Evolutionary conservation across 805 yeast species (phyloP).

Genomic region (Teunomyces aglyptinius): DNA sequence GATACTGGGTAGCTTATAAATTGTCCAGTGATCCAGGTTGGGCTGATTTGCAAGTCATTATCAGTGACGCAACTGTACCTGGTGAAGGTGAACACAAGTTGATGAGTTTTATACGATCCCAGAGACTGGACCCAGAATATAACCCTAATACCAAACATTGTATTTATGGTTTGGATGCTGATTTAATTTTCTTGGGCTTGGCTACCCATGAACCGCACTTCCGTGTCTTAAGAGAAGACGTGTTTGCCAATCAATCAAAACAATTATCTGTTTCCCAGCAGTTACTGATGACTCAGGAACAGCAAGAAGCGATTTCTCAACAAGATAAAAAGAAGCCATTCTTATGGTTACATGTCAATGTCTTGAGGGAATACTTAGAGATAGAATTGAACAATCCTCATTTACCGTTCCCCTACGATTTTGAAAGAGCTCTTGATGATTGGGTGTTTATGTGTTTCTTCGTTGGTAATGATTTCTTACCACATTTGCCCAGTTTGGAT

Average conservation of each 20-base stretch:
- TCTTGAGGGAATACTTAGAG: constrained; percentile 82
- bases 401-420: constrained; percentile 70
- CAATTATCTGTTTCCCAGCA: constrained; percentile 48
- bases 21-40: constrained; percentile 89
- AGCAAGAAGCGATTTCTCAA: constrained; percentile 40
- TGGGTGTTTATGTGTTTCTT: constrained; percentile 99
- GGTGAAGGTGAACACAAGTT: constrained; percentile 99
- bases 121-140: constrained; percentile 80
- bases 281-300: constrained; percentile 59
- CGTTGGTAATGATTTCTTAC: constrained; percentile 97
- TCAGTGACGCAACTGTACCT: constrained; percentile 95
- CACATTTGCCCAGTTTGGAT: constrained; percentile 91
- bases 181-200: constrained; percentile 88
- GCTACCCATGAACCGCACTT: constrained; percentile 99
- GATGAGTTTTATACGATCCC: constrained; percentile 92
- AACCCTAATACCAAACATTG: constrained; percentile 94
- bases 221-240: constrained; percentile 91
- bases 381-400: constrained; percentile 75
- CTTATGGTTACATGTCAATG: constrained; percentile 87
- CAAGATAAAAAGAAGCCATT: constrained; percentile 72
- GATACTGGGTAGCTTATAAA: constrained; percentile 93
- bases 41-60: constrained; percentile 83
- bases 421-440: constrained; percentile 96
- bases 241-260: constrained; percentile 72
- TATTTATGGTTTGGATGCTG: constrained; percentile 97